Evolutionary conservation across 345 rosid genomes (phyloP).

Genomic region (Pistacia atlantica): DNA sequence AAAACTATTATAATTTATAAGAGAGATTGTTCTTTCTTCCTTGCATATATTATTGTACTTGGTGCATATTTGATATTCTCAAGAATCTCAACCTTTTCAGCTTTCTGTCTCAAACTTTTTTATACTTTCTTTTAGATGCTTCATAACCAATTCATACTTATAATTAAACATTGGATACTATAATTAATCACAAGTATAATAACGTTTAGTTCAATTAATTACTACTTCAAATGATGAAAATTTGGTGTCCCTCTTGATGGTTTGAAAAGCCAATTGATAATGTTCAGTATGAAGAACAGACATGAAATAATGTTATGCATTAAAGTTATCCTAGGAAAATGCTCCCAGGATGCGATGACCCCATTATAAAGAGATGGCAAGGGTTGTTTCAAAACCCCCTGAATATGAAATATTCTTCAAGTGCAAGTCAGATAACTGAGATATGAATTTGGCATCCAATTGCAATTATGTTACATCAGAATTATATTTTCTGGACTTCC

Average conservation of each 20-base stretch:
- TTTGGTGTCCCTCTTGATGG: neutral
- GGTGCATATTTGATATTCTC: neutral
- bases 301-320: neutral
- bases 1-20: neutral
- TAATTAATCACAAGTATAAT: too few species aligned
- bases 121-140: too few species aligned
- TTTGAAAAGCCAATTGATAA: slow-evolving; percentile 7
- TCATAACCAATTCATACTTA: too few species aligned
- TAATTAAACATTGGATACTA: too few species aligned
- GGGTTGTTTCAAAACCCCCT: slow-evolving; percentile 5
- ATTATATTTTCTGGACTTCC: neutral
- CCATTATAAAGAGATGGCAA: slow-evolving; percentile 2
- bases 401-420: neutral
- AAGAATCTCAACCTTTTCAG: neutral
- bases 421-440: neutral
- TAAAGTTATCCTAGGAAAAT: slow-evolving; percentile 3
- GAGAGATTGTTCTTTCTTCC: slow-evolving; percentile 29
- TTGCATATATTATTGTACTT: slow-evolving; percentile 10
- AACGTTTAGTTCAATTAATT: too few species aligned
- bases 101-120: neutral
- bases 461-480: neutral
- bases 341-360: neutral
- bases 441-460: neutral
- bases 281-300: neutral
- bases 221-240: neutral